Evolutionary conservation across 495 filamentous ascomycete species (phyloP).

Genomic region (Xylaria longipes): DNA sequence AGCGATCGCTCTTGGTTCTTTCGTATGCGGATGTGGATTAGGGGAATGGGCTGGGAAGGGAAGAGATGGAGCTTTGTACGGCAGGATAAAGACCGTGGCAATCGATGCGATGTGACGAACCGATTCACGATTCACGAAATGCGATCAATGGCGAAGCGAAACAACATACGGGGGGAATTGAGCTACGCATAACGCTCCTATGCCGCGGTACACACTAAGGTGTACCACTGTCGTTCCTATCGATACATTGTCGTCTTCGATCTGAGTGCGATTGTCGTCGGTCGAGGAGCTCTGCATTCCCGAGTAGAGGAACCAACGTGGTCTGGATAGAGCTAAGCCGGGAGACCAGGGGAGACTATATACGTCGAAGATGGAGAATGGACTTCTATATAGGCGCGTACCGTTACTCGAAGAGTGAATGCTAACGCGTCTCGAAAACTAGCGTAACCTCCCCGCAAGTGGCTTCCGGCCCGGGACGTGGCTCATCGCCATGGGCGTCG

Average conservation of each 20-base stretch:
- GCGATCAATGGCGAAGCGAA: not conserved
- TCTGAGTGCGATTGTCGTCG: not conserved
- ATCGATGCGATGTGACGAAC: not conserved
- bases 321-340: not conserved
- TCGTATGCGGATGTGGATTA: not conserved
- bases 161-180: not conserved
- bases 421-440: conserved; percentile 8
- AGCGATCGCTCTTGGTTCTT: conserved; percentile 30
- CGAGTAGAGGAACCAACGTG: not conserved
- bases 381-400: not conserved
- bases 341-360: not conserved
- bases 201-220: not conserved
- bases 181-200: not conserved
- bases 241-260: not conserved
- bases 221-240: not conserved
- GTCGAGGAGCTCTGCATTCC: not conserved
- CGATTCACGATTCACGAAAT: not conserved
- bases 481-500: conserved; percentile 70
- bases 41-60: not conserved
- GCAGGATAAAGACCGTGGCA: not conserved
- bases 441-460: conserved; percentile 91
- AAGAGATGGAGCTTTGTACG: not conserved
- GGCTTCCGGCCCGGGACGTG: conserved; percentile 85
- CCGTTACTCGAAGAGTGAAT: not conserved
- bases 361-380: not conserved